phyloP scores from a whole-genome alignment of 768 basidiomycete genomes.

The Tylopilus vinaceipallidus region DNA sequence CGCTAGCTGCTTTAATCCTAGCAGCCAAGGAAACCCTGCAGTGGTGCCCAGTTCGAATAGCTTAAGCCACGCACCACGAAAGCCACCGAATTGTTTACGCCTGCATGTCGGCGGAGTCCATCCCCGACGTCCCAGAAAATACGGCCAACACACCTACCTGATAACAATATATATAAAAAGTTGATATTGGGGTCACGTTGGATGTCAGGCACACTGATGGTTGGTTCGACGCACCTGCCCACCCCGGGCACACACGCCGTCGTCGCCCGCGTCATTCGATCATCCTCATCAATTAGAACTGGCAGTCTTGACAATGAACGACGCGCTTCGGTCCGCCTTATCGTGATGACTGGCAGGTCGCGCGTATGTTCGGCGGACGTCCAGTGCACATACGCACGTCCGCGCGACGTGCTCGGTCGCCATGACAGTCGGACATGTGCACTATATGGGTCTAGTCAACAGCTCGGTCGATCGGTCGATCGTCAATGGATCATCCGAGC shows the following conservation, averaged over 20 bases:
- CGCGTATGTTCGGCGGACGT: neutral
- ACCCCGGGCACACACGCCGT: too few relatives aligned
- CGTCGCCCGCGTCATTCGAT: too few relatives aligned
- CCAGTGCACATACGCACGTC: neutral
- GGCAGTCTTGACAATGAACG: neutral
- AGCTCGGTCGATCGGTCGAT: slow-evolving; percentile 15
- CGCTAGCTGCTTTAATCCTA: neutral
- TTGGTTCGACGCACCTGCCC: too few relatives aligned
- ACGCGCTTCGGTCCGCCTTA: too few relatives aligned
- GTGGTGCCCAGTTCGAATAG: neutral
- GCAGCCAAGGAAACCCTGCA: too few relatives aligned
- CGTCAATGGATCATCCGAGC: slow-evolving; percentile 15
- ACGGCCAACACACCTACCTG: too few relatives aligned
- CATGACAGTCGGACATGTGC: neutral
- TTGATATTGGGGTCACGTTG: too few relatives aligned
- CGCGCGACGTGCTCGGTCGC: neutral
- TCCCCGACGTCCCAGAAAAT: slow-evolving; percentile 4
- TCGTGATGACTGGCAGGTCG: slow-evolving; percentile 9
- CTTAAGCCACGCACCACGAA: neutral
- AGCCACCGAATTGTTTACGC: neutral
- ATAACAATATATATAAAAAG: too few relatives aligned
- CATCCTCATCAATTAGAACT: too few relatives aligned
- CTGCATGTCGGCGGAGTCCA: neutral
- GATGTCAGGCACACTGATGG: slow-evolving; percentile 21
- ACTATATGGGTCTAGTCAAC: slow-evolving; percentile 5